Base-by-base conservation (phyloP, 257 asterid genomes). In the Scutellaria baicalensis region DNA sequence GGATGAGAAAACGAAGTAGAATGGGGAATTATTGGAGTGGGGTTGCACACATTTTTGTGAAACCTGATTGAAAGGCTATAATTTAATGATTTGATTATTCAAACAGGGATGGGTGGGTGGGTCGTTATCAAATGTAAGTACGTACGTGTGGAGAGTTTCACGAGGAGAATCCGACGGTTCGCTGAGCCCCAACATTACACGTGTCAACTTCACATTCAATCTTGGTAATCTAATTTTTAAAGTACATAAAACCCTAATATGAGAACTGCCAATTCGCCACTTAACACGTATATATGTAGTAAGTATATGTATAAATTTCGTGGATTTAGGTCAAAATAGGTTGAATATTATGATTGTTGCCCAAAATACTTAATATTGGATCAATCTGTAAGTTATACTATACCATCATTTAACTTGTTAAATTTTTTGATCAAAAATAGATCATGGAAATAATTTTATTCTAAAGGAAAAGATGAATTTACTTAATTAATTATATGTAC, bases 21-120 rank as follows among this genome's bases (percentile, higher is more conserved):
- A 64, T 5, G 21, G 51, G 47, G 45, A 60, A 73, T 73, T 74
- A 78, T 78, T 68, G 80, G 76, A 18, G 61, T 35, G 18, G 56
- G 40, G 66, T 40, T 76, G 77, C 71, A 69, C 70, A 64, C 70
- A 65, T 71, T 78, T 78, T 74, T 47, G 63, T 21, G 67, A 54
- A 39, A 64, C 61, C 35, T 75, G 73, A 56, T 70, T 55, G 58
- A 57, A 42, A 64, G 73, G 65, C 73, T 43, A 38, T 40, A 49
- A 69, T 47, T 76, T 55, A 55, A 55, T 55, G 67, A 64, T 56
- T 56, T 70, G 55, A 66, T 72, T 66, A 72, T 61, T 77, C 42
- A 27, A 68, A 60, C 23, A 31, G 11, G 11, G 43, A 23, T 3
- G 57, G 55, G 45, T 67, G 55, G 11, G 50, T 20, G 45, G 20